These are phyloP conservation scores for Funneliformis geosporum DNA, from an alignment of 192 early-diverging fungal genomes.

Conservation along the genomic window DNA sequence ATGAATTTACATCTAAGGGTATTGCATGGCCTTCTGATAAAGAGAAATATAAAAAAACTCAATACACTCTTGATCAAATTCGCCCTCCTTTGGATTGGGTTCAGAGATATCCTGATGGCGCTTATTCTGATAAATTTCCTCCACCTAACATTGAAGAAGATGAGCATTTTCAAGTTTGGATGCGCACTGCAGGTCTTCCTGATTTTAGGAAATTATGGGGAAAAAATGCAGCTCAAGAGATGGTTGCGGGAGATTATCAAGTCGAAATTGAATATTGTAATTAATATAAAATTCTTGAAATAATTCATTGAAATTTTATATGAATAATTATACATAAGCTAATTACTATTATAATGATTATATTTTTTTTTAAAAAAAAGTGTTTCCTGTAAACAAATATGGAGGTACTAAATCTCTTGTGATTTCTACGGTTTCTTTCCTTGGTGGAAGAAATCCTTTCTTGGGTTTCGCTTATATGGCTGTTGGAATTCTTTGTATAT, in stretches of 20 bases:
- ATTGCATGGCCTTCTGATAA: constrained; percentile 91
- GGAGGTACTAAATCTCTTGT: constrained; percentile 96
- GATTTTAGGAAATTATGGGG: constrained; percentile 96
- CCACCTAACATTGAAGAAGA: constrained; percentile 64
- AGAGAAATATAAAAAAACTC: constrained; percentile 63
- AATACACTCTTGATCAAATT: constrained; percentile 52
- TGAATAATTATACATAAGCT: not conserved
- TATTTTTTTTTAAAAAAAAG: constrained; percentile 42
- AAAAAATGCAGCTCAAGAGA: constrained; percentile 59
- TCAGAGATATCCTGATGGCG: constrained; percentile 56
- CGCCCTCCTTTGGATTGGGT: constrained; percentile 90
- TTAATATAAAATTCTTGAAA: constrained; percentile 26
- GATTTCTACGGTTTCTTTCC: constrained; percentile 88
- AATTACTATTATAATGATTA: not conserved
- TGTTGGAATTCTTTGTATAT: constrained; percentile 87
- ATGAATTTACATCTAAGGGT: constrained; percentile 63
- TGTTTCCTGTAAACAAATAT: constrained; percentile 83
- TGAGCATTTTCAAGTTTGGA: constrained; percentile 97
- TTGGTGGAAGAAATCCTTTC: constrained; percentile 98
- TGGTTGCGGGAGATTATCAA: constrained; percentile 71
- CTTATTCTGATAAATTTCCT: constrained; percentile 53
- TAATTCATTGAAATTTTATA: not conserved
- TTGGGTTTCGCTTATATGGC: constrained; percentile 93
- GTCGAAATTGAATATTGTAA: constrained; percentile 76
- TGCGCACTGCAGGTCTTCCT: constrained; percentile 94